A percentile compares a stretch with the other conserved stretches of the same genome.
These are phyloP conservation scores for Corniculantispora saksenae DNA, from an alignment of 2,329 filamentous ascomycete genomes.

Conservation along the genomic window DNA sequence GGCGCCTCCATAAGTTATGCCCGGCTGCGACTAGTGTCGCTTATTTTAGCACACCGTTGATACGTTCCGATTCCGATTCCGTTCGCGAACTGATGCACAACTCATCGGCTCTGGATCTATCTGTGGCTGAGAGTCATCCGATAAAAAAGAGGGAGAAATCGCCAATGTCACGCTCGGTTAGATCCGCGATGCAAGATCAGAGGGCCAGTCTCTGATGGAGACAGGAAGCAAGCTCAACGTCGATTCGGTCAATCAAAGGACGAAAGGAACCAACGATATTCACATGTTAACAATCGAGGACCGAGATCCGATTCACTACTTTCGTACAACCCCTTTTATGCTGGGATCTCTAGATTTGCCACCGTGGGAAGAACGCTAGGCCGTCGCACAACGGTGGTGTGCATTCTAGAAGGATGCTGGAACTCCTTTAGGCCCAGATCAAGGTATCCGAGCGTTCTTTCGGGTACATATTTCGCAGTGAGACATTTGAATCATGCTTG, in stretches of 20 bases:
- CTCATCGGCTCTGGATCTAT: not conserved
- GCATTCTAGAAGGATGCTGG: no score
- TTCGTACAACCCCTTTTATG: no score
- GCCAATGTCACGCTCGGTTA: not conserved
- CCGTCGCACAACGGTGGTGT: no score
- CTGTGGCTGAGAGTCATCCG: not conserved
- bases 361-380: no score
- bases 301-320: no score
- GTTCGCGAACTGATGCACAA: not conserved
- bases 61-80: constrained; percentile 14
- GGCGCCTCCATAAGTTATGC: no score
- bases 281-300: no score
- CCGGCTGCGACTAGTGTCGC: not conserved
- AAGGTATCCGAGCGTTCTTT: no score
- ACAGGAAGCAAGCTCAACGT: no score
- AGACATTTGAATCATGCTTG: not conserved
- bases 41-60: not conserved
- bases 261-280: not conserved
- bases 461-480: not conserved
- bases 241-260: no score
- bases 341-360: no score
- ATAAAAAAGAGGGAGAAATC: constrained; percentile 23
- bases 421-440: no score
- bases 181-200: not conserved
- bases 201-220: not conserved